Evolutionary conservation across 2,329 filamentous ascomycete species (phyloP), one percentile per base, ranked within the genome.

Genomic region (Teratosphaeria destructans): DNA sequence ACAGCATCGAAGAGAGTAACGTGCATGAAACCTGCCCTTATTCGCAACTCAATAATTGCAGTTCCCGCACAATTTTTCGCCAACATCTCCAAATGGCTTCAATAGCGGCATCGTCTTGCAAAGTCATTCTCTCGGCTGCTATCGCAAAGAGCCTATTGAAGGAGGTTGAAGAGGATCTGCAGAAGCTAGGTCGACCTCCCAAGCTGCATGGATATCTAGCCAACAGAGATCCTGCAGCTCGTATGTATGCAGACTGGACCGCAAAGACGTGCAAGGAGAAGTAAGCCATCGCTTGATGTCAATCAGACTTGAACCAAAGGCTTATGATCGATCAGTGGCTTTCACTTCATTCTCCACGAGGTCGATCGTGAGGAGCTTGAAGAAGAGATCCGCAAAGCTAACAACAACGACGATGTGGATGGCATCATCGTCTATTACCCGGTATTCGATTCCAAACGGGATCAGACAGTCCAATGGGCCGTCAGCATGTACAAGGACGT

Each of bases 371-470:
- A 97, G 71, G 81, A 85, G 54, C 88, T 97, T 63, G 94, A 99
- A 79, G 90, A 96, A 68, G 85, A 87, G 65, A 88, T 99, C 70
- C 83, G 93, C 66, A 81, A 82, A 65, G 93, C 93, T 71, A 99
- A 99, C 75, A 78, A 82, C 35, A 90, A 97, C 74, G 72, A 81
- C 59, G 71, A 76, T 16, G 84, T 96, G 63, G 89, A 96, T 75
- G 93, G 83, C 62, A 95, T 96, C 71, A 95, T 99, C 66, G 89
- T 99, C 72, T 99, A 99, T 82, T 99, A 97, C 75, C 94, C 94
- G 59, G 95, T 99, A 76, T 97, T 96, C 75, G 88, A 91, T 77
- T 87, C 86, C 57, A 82, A 85, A 32, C 90, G 96, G 75, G 94
- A 99, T 76, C 88, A 89, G 74, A 97, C 97, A 75, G 85, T 99